These are phyloP conservation scores for Russula brevipes DNA, from an alignment of 768 basidiomycete genomes.

Conservation along the genomic window DNA sequence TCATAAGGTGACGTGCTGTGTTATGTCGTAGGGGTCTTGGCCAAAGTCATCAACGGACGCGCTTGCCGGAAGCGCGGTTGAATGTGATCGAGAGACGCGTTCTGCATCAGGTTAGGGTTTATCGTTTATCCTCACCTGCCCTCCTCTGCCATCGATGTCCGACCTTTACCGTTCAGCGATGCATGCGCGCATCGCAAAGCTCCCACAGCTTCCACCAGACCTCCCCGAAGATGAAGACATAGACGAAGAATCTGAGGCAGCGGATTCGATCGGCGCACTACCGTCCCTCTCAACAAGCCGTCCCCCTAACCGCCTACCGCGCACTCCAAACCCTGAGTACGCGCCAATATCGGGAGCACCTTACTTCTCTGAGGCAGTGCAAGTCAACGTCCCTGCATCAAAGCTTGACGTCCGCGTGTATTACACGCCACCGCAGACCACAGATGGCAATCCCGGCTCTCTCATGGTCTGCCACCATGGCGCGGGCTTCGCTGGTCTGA, in stretches of 20 bases:
- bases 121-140: not conserved
- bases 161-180: conserved; percentile 73
- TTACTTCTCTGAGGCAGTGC: conserved; percentile 76
- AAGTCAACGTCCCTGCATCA: conserved; percentile 60
- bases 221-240: conserved; percentile 40
- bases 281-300: conserved; percentile 59
- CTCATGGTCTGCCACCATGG: conserved; percentile 94
- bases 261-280: conserved; percentile 55
- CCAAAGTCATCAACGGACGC: not conserved
- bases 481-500: conserved; percentile 85
- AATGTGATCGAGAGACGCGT: not conserved
- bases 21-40: not conserved
- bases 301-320: conserved; percentile 44
- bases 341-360: conserved; percentile 70
- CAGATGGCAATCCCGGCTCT: conserved; percentile 43
- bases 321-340: conserved; percentile 56
- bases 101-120: conserved; percentile 15
- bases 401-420: conserved; percentile 73
- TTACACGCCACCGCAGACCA: conserved; percentile 63
- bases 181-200: conserved; percentile 64
- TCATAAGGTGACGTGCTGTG: not conserved
- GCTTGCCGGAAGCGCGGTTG: not conserved
- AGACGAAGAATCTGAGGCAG: conserved; percentile 50
- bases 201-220: conserved; percentile 47
- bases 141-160: conserved; percentile 44